Percentiles rank a stretch among this genome's conserved stretches.
These are phyloP conservation scores for Aaosphaeria arxii DNA, from an alignment of 2,329 filamentous ascomycete genomes.

Conservation along the genomic window DNA sequence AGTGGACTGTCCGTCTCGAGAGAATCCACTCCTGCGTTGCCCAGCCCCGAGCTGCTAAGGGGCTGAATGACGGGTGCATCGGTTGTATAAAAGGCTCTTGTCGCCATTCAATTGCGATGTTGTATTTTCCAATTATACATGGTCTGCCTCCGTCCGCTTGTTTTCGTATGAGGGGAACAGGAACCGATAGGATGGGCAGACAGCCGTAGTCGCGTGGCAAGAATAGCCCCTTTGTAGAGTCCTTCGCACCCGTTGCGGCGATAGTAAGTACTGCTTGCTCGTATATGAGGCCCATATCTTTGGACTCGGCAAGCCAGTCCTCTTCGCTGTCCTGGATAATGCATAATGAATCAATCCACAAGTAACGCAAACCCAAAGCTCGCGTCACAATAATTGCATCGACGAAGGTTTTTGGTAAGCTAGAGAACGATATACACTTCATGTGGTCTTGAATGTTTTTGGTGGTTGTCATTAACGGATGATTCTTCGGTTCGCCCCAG, in stretches of 20 bases:
- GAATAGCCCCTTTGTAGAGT: background rate
- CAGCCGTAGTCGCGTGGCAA: background rate
- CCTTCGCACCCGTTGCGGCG: background rate
- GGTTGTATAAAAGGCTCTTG: too few species aligned
- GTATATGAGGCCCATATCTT: background rate
- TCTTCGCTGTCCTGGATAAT: background rate
- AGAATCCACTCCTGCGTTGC: too few species aligned
- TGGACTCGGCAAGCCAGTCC: background rate
- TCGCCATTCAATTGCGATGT: too few species aligned
- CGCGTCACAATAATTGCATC: slow-evolving; percentile 8
- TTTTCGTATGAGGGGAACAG: too few species aligned
- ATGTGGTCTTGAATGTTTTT: background rate
- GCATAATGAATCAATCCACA: slow-evolving; percentile 8
- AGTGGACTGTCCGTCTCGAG: too few species aligned
- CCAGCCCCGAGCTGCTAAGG: too few species aligned
- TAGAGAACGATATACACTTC: background rate
- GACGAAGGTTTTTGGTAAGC: slow-evolving; percentile 10
- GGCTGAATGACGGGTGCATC: too few species aligned
- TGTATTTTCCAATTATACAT: too few species aligned
- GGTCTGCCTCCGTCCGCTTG: too few species aligned
- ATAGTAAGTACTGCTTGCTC: background rate
- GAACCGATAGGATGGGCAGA: too few species aligned
- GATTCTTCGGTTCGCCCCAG: background rate
- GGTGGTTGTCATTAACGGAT: background rate
- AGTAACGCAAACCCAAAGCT: slow-evolving; percentile 6